A percentile compares a stretch with the other conserved stretches of the same genome.
phyloP scores from a whole-genome alignment of 148 eudicot genomes.

The Silene latifolia region DNA sequence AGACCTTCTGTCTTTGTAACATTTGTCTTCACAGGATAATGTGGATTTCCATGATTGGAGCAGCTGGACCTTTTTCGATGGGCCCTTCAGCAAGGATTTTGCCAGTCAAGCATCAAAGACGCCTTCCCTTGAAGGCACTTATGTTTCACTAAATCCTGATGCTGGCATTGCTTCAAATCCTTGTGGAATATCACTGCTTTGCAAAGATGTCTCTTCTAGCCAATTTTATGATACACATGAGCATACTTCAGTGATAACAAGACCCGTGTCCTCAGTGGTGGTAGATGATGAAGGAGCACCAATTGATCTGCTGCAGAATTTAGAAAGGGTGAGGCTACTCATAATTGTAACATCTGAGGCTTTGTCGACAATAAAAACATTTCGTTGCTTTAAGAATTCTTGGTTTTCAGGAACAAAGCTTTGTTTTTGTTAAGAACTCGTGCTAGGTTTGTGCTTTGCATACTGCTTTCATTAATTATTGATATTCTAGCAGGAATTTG shows the following conservation, averaged over 20 bases:
- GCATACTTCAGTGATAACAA: conserved; percentile 23
- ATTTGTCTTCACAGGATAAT: conserved; percentile 47
- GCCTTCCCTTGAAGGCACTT: conserved; percentile 31
- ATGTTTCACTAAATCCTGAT: conserved; percentile 39
- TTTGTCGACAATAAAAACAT: background rate
- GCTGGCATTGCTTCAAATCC: conserved; percentile 26
- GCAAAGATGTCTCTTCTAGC: conserved; percentile 23
- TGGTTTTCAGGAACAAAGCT: background rate
- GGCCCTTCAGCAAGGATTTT: conserved; percentile 24
- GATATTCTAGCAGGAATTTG: conserved; percentile 37
- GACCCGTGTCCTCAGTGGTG: conserved; percentile 15
- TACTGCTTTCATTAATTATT: conserved; percentile 12
- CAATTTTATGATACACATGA: conserved; percentile 25
- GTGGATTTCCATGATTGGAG: conserved; percentile 57
- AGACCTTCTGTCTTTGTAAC: background rate
- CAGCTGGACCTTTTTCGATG: conserved; percentile 57
- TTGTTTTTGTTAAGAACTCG: background rate
- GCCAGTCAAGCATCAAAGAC: conserved; percentile 26
- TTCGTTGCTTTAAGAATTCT: conserved; percentile 7
- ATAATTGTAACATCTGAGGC: background rate
- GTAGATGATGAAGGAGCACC: conserved; percentile 34
- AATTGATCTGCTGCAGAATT: conserved; percentile 28
- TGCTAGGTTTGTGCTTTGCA: conserved; percentile 9
- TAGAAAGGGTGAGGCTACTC: conserved; percentile 30
- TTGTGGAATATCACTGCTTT: conserved; percentile 23